Evolutionary conservation across 805 yeast genomes (phyloP).

Genomic region (Yamadazyma sp.): DNA sequence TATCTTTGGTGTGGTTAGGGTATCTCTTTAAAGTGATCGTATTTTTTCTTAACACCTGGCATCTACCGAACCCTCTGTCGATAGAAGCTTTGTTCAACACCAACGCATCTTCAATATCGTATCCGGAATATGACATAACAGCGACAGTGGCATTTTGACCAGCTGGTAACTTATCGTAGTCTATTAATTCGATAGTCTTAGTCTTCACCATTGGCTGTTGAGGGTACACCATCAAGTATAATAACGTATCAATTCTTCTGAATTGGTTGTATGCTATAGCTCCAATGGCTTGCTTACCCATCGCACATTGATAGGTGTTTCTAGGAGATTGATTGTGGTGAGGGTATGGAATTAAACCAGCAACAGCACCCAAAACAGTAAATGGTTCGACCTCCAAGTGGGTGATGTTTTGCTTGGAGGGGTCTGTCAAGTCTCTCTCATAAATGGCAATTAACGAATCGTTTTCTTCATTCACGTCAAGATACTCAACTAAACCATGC

Average conservation of each 20-base stretch:
- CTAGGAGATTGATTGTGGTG: conserved; percentile 92
- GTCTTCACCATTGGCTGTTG: conserved; percentile 99
- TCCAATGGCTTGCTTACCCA: conserved; percentile 99
- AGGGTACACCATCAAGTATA: conserved; percentile 96
- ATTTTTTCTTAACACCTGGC: conserved; percentile 91
- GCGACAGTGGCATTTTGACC: conserved; percentile 99
- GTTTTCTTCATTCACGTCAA: conserved; percentile 97
- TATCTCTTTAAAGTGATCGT: conserved; percentile 88
- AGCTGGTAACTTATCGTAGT: conserved; percentile 95
- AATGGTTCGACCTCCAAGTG: conserved; percentile 96
- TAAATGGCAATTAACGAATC: conserved; percentile 90
- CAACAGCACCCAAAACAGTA: conserved; percentile 89
- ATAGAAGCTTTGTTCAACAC: conserved; percentile 90
- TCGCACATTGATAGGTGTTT: conserved; percentile 91
- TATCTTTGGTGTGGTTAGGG: conserved; percentile 91
- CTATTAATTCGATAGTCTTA: conserved; percentile 90
- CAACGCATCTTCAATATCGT: conserved; percentile 98
- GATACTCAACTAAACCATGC: conserved; percentile 87
- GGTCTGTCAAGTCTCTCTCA: conserved; percentile 54
- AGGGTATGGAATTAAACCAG: conserved; percentile 89
- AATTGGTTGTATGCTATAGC: conserved; percentile 98
- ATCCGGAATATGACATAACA: conserved; percentile 98
- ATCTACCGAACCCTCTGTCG: conserved; percentile 96
- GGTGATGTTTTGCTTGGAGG: conserved; percentile 55
- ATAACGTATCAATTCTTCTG: conserved; percentile 88